These are phyloP conservation scores for Fusarium metavorans DNA, from an alignment of 2,329 filamentous ascomycete genomes.

Conservation along the genomic window DNA sequence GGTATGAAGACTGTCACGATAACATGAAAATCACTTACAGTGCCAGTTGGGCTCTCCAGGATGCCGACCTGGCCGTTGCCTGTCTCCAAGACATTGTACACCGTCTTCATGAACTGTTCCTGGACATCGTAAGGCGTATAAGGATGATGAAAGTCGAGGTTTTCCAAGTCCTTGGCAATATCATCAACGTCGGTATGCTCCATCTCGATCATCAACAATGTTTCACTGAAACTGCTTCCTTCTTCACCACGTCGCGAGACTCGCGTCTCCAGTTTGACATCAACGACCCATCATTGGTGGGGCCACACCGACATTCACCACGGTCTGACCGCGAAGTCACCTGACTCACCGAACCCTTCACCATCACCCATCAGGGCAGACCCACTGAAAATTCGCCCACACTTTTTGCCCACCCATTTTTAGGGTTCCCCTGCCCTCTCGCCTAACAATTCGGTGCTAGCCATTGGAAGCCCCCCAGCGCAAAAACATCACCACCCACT, in stretches of 20 bases:
- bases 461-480: slow-evolving; percentile 47
- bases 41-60: slow-evolving; percentile 93
- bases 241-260: slow-evolving; percentile 5
- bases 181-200: slow-evolving; percentile 24
- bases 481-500: slow-evolving; percentile 55
- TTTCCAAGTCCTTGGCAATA: slow-evolving; percentile 40
- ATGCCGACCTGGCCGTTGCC: slow-evolving; percentile 83
- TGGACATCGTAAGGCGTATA: slow-evolving; percentile 91
- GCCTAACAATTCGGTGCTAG: slow-evolving; percentile 52
- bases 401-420: slow-evolving; percentile 31
- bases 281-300: slow-evolving; percentile 30
- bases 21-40: slow-evolving; percentile 54
- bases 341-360: slow-evolving; percentile 34
- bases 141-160: slow-evolving; percentile 83
- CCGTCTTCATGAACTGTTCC: slow-evolving; percentile 84
- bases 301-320: slow-evolving; percentile 35
- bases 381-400: slow-evolving; percentile 18
- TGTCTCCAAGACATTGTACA: slow-evolving; percentile 81
- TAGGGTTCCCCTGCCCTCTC: slow-evolving; percentile 59
- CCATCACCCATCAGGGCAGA: background rate
- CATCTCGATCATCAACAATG: slow-evolving; percentile 33
- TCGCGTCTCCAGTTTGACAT: slow-evolving; percentile 28
- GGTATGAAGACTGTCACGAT: background rate
- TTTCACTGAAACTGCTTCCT: background rate
- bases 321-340: slow-evolving; percentile 45